A percentile compares a stretch with the other conserved stretches of the same genome.
These are phyloP conservation scores for Colletotrichum destructivum DNA, from an alignment of 2,329 filamentous ascomycete genomes.

Conservation along the genomic window DNA sequence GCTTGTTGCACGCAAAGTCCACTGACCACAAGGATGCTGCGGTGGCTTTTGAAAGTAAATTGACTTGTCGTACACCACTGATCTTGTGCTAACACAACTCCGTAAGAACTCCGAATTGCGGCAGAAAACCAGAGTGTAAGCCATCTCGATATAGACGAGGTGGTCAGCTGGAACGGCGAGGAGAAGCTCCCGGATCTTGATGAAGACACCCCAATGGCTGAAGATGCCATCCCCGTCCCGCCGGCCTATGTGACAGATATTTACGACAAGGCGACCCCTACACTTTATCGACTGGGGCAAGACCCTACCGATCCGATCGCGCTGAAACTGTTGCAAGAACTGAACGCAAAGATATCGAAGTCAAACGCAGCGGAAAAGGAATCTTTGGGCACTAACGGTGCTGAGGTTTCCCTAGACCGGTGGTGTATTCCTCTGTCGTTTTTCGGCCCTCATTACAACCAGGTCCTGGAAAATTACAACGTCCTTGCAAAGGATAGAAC, in stretches of 20 bases:
- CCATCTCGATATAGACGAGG: slow-evolving; percentile 49
- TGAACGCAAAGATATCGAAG: not conserved
- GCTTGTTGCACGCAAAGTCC: not conserved
- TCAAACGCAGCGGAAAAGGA: not conserved
- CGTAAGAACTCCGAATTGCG: not conserved
- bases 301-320: not conserved
- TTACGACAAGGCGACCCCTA: not conserved
- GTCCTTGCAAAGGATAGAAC: not conserved
- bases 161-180: not conserved
- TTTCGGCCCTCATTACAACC: not conserved
- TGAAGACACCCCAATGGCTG: not conserved
- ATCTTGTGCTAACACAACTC: not conserved
- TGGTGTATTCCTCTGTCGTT: not conserved
- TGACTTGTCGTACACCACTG: not conserved
- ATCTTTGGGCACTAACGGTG: not conserved
- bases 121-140: slow-evolving; percentile 38
- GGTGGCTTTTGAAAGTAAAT: slow-evolving; percentile 13
- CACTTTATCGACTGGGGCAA: not conserved
- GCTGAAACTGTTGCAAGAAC: not conserved
- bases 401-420: not conserved
- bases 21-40: slow-evolving; percentile 1
- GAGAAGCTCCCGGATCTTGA: not conserved
- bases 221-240: not conserved
- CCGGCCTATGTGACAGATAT: not conserved
- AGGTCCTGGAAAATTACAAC: not conserved